Base-by-base conservation (phyloP, 345 rosid genomes). In the Brassica juncea region DNA sequence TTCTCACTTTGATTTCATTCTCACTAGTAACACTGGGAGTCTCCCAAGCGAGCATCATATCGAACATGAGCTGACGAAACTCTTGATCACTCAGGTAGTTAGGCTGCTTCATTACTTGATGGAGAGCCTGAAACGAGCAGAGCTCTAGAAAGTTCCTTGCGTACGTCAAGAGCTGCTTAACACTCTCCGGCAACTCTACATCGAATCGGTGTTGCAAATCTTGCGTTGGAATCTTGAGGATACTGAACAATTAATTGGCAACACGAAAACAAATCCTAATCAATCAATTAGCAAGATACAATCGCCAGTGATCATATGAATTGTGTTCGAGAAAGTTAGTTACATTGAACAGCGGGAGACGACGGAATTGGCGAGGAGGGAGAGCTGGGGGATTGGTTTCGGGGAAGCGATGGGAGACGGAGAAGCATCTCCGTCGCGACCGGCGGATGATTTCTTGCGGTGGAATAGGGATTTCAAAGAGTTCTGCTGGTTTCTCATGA, bases 1-100 rank as follows among this genome's bases (percentile, higher is more conserved):
- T 27, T 58, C 90, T 89, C 78, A 91, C 98, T 68, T 84, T 87
- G 52, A 63, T 77, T 27, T 75, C 80, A 2, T 67, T 60, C 84
- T 86, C 88, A 67, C 71, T 75, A 35, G 86, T 85, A 28, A 83
- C 83, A 66, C 91, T 54, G 25, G 59, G 59, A 6, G 59, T 54
- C 59, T 91, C 99, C 99, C 99, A 94, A 23, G 99, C 99, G 82
- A 92, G 99, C 97, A 94, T 94, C 97, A 92, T 91, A 66, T 92
- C 97, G 74, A 83, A 94, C n/a, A 88, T 88, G 34, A 94, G 85
- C 72, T 84, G 94, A 60, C 92, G 90, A 57, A 94, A 91, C 19
- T 88, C 94, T 23, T 84, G 83, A 70, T 94, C 92, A 82, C 88
- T 85, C 77, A 92, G 76, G 82, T 86, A 92, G 82, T 86, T 85